Evolutionary conservation across 2,329 filamentous ascomycete species (phyloP), one percentile per base, ranked within the genome.

Genomic region (Neofusicoccum kwambonambiense): DNA sequence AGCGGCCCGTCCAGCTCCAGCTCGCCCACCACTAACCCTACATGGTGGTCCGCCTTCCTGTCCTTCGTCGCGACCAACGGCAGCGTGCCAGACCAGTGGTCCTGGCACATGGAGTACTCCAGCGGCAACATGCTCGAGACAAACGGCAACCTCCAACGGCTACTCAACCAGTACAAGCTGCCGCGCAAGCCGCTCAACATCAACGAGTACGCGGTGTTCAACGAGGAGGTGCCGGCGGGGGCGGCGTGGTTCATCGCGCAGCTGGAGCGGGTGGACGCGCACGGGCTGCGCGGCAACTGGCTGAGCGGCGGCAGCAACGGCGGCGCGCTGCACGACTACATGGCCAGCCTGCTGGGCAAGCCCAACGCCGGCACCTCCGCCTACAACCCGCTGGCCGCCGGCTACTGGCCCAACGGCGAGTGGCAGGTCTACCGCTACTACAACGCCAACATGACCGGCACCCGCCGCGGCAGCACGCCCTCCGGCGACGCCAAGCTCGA

Each of bases 371-470:
- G 50, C 15, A 71, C 69, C 17, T 79, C 78, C 64, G 66, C 71
- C 2, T 67, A 72, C 15, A 70, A 41, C 60, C 66, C n/a, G 73
- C 68, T 67, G 9, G 70, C 56, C 4, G 70, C 69, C 1, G 77
- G 74, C 0, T 83, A 82, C 68, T 77, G 68, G 47, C 73, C 79
- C 1, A 78, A 74, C 41, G 77, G 78, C 1, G 79, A 81, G 27
- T 83, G 74, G 70, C 79, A 82, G 61, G 75, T 83, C 9, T 83
- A 83, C 69, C 78, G 79, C 62, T 82, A 82, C 70, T 83, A 83
- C 69, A 73, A 76, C 50, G 68, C 72, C 3, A 78, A 78, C 49
- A 82, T 82, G 80, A 79, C 76, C 0, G 81, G 81, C 3, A 58
- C 73, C 13, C 75, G 80, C 15, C 73, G 78, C 4, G 72, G 71